Evolutionary conservation across 441 rosid genomes (phyloP).

Genomic region (Gossypium aridum): DNA sequence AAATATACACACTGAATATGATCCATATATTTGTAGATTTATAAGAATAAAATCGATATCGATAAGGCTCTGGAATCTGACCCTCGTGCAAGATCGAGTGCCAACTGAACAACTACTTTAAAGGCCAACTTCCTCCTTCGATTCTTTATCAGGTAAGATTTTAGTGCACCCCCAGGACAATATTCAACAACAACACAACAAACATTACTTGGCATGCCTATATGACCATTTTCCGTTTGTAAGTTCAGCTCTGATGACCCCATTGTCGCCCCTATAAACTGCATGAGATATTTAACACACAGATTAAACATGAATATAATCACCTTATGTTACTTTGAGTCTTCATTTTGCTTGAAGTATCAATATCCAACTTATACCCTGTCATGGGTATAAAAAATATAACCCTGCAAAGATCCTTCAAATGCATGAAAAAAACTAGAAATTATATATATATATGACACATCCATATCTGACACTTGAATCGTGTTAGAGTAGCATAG

Average conservation of each 20-base stretch:
- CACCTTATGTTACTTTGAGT: neutral
- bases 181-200: slow-evolving; percentile 73
- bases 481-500: neutral
- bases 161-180: slow-evolving; percentile 67
- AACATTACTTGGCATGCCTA: slow-evolving; percentile 56
- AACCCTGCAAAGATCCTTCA: neutral
- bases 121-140: slow-evolving; percentile 64
- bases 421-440: neutral
- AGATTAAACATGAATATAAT: neutral
- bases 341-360: neutral
- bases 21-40: neutral
- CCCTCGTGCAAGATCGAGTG: slow-evolving; percentile 79
- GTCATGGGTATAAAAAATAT: neutral
- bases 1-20: neutral
- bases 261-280: slow-evolving; percentile 72
- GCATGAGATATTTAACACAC: slow-evolving; percentile 13
- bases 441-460: too few relatives aligned
- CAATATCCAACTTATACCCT: neutral
- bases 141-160: slow-evolving; percentile 57
- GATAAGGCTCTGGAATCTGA: slow-evolving; percentile 20
- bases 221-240: slow-evolving; percentile 52
- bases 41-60: neutral
- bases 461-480: neutral
- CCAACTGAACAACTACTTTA: slow-evolving; percentile 63
- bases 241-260: slow-evolving; percentile 57